These are phyloP conservation scores for Leersia perrieri DNA, from an alignment of 176 grass and related monocot genomes.

Conservation along the genomic window DNA sequence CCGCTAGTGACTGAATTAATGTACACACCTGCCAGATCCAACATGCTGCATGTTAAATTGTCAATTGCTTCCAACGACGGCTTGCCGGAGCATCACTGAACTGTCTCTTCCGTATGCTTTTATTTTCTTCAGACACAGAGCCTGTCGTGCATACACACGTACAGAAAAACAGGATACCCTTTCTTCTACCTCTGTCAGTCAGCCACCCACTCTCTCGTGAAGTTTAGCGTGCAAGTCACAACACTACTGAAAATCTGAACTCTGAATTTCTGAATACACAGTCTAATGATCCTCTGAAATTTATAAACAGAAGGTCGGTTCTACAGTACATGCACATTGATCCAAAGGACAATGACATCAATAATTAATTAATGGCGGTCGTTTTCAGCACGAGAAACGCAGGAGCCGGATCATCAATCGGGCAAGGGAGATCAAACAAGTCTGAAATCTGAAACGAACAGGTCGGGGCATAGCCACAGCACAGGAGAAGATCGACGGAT, in stretches of 20 bases:
- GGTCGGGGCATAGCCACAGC: too few species aligned
- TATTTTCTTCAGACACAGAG: background rate
- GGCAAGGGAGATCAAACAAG: background rate
- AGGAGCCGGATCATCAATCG: background rate
- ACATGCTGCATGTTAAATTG: background rate
- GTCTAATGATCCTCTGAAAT: background rate
- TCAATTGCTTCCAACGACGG: background rate
- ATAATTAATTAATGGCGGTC: background rate
- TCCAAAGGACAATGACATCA: background rate
- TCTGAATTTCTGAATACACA: background rate
- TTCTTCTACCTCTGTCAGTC: background rate
- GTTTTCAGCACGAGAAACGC: conserved; percentile 14
- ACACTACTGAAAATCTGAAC: too few species aligned
- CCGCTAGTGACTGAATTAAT: background rate
- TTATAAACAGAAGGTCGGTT: background rate
- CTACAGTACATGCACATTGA: background rate
- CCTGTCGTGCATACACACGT: background rate
- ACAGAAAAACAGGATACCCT: too few species aligned
- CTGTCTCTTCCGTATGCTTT: background rate
- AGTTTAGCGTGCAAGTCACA: conserved; percentile 35
- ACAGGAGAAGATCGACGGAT: background rate
- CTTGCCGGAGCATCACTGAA: background rate
- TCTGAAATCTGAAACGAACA: background rate
- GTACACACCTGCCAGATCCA: background rate
- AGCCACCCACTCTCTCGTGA: background rate